Evolutionary conservation across 192 early-diverging fungal species (phyloP), one percentile per base, ranked within the genome.

Genomic region (Cladochytrium replicatum): DNA sequence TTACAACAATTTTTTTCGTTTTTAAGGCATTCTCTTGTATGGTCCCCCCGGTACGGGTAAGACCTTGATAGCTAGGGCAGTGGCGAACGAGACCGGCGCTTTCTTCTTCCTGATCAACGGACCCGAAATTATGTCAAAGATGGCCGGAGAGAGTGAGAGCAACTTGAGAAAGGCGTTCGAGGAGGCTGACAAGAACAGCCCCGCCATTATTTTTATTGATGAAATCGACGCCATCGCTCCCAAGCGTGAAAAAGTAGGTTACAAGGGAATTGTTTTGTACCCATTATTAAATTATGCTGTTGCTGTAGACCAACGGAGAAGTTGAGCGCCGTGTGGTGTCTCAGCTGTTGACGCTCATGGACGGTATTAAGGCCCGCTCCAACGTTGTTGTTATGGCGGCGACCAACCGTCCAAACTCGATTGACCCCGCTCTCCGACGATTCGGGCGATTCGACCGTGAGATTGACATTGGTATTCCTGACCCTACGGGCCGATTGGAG

Each of bases 31-130:
- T 42, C 78, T 99, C 38, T 89, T 99, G 88, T 96, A 80, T 57
- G 95, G 95, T 37, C 95, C 95, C 13, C 95, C 95, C 9, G 95
- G 95, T 72, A 97, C 93, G 6, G 95, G 95, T 72, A 99, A 99
- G 68, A 99, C 95, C 6, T 72, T 99, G 54, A 93, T 99, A 71
- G 95, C 95, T 4, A 85, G 93, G 52, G 93, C 96, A 4, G 93
- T 99, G 2, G 96, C 96, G 45, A 97, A 97, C 66, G 96, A 99
- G 66, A 97, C 93, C 26, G 96, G 95, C 24, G 95, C 93, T 11
- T 97, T 97, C 85, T 93, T 99, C 80, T 97, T 99, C 73, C 66
- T 93, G 41, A 97, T 99, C 71, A 97, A 97, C 61, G 95, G 93
- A 30, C 95, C 95, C 43, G 93, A 97, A 63, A 97, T 99, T 62